These are phyloP conservation scores for Vitis cinerea DNA, from an alignment of 164 flowering plant genomes.

Conservation along the genomic window DNA sequence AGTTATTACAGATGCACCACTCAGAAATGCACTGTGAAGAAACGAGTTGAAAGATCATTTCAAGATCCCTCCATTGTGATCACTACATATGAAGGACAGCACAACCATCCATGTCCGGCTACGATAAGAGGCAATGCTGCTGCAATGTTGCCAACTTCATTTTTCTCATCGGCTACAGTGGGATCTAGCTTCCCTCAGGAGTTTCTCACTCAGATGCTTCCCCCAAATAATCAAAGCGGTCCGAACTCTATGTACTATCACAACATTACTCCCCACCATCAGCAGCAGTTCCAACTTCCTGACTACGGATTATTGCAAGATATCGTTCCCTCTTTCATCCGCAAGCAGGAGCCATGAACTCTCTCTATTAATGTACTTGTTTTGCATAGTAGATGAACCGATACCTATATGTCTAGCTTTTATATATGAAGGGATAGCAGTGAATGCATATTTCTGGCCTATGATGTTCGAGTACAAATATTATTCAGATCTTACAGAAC, in stretches of 20 bases:
- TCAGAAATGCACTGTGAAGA: conserved; percentile 59
- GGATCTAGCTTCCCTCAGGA: conserved; percentile 23
- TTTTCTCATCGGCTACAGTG: conserved; percentile 11
- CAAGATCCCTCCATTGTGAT: conserved; percentile 55
- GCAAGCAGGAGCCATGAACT: conserved; percentile 33
- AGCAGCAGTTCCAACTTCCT: conserved; percentile 30
- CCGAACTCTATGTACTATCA: conserved; percentile 20
- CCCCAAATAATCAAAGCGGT: conserved; percentile 9
- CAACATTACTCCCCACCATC: conserved; percentile 23
- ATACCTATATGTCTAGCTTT: conserved; percentile 11
- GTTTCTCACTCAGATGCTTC: conserved; percentile 24
- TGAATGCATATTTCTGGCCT: conserved; percentile 19
- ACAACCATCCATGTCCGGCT: conserved; percentile 46
- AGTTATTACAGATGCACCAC: conserved; percentile 68
- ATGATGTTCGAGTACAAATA: conserved; percentile 3
- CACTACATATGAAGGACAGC: conserved; percentile 69
- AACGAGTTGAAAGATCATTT: conserved; percentile 56
- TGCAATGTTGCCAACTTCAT: conserved; percentile 18
- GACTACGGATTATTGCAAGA: conserved; percentile 59
- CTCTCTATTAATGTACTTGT: background rate
- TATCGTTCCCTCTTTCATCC: conserved; percentile 36
- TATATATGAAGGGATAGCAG: background rate
- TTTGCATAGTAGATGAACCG: conserved; percentile 3
- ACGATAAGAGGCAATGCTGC: conserved; percentile 35
- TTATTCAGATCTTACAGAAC: conserved; percentile 13